Evolutionary conservation across 1,284 basidiomycete genomes (phyloP).

Genomic region (Trichosporon sp.): DNA sequence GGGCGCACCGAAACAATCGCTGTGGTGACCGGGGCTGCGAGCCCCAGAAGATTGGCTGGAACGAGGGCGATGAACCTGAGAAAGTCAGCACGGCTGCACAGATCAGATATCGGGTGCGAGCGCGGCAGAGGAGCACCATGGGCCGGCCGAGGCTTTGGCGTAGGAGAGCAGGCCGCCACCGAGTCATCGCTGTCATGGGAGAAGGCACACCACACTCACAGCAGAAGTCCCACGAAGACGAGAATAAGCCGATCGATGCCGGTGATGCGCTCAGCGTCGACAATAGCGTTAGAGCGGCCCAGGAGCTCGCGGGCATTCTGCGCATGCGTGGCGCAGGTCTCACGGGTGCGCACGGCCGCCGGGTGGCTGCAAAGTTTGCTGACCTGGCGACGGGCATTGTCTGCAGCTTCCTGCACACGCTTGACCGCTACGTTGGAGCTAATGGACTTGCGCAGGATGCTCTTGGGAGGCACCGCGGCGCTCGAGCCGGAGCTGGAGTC

Average conservation of each 20-base stretch:
- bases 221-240: slow-evolving; percentile 24
- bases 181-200: neutral
- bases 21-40: slow-evolving; percentile 33
- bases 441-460: neutral
- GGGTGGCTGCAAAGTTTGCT: slow-evolving; percentile 10
- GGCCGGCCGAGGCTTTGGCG: too few relatives aligned
- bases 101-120: slow-evolving; percentile 4
- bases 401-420: slow-evolving; percentile 1
- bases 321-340: slow-evolving; percentile 17
- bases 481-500: neutral
- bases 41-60: slow-evolving; percentile 34
- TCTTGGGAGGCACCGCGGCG: neutral
- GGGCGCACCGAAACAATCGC: slow-evolving; percentile 33
- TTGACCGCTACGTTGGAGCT: neutral
- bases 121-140: neutral
- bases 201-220: slow-evolving; percentile 22
- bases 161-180: neutral
- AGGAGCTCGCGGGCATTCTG: slow-evolving; percentile 25
- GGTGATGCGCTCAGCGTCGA: slow-evolving; percentile 28
- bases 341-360: neutral
- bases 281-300: slow-evolving; percentile 26
- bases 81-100: neutral
- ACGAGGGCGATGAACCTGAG: slow-evolving; percentile 39
- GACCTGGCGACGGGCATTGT: neutral
- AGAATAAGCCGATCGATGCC: slow-evolving; percentile 36